phyloP scores from a whole-genome alignment of 2,329 filamentous ascomycete species.

The Pyricularia pennisetigena region DNA sequence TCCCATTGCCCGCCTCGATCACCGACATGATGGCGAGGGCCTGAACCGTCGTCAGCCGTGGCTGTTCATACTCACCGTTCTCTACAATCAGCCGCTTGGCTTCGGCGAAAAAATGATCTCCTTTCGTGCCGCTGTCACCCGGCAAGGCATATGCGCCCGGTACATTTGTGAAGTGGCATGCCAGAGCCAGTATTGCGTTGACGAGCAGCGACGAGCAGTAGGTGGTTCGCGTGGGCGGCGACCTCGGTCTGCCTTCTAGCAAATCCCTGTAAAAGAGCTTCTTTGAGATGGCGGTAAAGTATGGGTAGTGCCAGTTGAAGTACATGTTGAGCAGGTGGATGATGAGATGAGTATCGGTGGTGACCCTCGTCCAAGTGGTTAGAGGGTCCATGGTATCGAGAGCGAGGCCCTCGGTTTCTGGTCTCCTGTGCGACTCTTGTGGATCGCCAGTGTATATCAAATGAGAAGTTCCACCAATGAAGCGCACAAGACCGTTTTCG shows the following conservation, averaged over 20 bases:
- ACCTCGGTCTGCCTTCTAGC: constrained; percentile 52
- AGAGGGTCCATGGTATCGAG: constrained; percentile 49
- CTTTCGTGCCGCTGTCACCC: constrained; percentile 74
- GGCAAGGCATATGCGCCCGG: constrained; percentile 60
- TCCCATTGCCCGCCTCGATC: constrained; percentile 84
- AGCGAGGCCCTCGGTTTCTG: neutral
- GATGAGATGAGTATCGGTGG: constrained; percentile 67
- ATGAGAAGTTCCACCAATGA: constrained; percentile 90
- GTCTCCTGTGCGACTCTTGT: constrained; percentile 29
- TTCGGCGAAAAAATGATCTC: constrained; percentile 92
- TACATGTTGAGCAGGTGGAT: constrained; percentile 93
- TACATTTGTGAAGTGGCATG: constrained; percentile 83
- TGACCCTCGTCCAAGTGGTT: constrained; percentile 81
- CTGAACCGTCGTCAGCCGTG: constrained; percentile 81
- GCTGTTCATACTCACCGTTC: constrained; percentile 87
- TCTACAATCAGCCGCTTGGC: constrained; percentile 83
- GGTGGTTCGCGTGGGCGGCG: constrained; percentile 42
- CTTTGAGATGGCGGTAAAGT: constrained; percentile 86
- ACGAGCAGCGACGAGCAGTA: constrained; percentile 88
- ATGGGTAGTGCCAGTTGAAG: constrained; percentile 95
- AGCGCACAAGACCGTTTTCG: constrained; percentile 79
- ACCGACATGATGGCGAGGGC: constrained; percentile 94
- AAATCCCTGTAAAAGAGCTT: constrained; percentile 83
- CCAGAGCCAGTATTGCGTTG: constrained; percentile 86
- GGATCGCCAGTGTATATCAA: constrained; percentile 67